Evolutionary conservation across 2,329 filamentous ascomycete genomes (phyloP), one percentile per base, ranked within the genome.

Genomic region (Phialophora macrospora): DNA sequence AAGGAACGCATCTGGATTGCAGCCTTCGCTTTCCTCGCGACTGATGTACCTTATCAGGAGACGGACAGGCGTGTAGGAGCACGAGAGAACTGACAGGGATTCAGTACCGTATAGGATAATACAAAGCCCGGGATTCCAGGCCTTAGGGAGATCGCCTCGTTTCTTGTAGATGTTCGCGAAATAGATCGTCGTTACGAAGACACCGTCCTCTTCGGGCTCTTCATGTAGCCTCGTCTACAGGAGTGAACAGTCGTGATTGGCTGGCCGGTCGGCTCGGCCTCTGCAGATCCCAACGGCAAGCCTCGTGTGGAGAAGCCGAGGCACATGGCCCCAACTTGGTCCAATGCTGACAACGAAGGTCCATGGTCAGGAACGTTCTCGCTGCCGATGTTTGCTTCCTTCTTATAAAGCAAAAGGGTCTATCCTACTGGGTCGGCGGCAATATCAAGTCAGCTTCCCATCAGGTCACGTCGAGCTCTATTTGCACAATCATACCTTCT

Each of bases 271-370:
- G 48, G 24, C 9, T 22, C 20, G 9, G 20, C 20, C 1, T 17
- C 24, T 12, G 24, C 20, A 26, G 48, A 24, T 24, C 24, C 2
- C 2, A 24, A 17, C 48, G 48, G 24, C 20, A 24, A 51, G 48
- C 48, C 48, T 28, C 4, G 48, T 51, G 48, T 22, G 48, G 48
- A 51, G 48, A 51, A 51, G 48, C 48, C 48, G 48, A 51, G 48
- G 48, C 20, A 51, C 26, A 17, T 11, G 1, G 9, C 20, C 48
- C 26, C 20, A 8, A 51, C 8, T 12, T 7, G 12, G 9, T 9
- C 11, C 48, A 14, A 11, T 51, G 20, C 30, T 20, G 17, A 32
- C 17, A 8, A 3, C 38, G 38, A 44, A 8, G 5, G 38, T n/a
- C 17, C 17, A 6, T 44, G 17, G 38, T 44, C 38, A 44, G 17